Base-by-base conservation (phyloP, 2,329 filamentous ascomycete species). In the Graphium sp. region DNA sequence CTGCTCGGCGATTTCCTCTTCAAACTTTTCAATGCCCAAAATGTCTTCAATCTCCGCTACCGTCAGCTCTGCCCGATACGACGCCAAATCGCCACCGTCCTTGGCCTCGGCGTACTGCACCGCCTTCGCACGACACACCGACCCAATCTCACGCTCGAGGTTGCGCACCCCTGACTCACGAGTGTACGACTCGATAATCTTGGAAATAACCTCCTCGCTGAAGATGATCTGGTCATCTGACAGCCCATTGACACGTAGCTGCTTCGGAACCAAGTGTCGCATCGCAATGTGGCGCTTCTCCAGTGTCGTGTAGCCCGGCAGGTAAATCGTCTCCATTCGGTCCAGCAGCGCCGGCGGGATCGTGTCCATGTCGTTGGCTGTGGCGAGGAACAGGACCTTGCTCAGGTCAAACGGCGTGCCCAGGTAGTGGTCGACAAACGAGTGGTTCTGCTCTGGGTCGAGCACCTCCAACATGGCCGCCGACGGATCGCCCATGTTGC, bases 391-490 rank as follows among this genome's bases (percentile, higher is more conserved):
- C 8, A 98, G 65, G 14, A 98, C 82, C 53, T 92, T 94, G 56
- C 83, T 92, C 13, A 98, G 64, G 47, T 98, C 89, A 39, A 95
- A 82, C 1, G 89, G 87, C 36, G 94, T 84, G 43, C 85, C 85
- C 48, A 98, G 72, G 49, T 95, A 98, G 54, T 98, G 89, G 46
- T 98, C 89, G 18, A 75, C 81, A 54, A 98, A 98, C 7, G 73
- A 78, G 51, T 91, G 70, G 46, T 98, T 98, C 55, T 98, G 89
- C 50, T 98, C 89, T 1, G 89, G 89, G 45, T 98, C 89, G 25
- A 98, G 63, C 8, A 98, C 89, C 51, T 98, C 89, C 10, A 98
- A 72, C 87, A 98, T 94, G 7, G 89, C 89, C 14, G 89, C 89
- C 13, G 83, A 91, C 4, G 89, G 89, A 44, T 98, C 89, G 22